phyloP scores from a whole-genome alignment of 352 stramenopile species.

The Phytophthora sp. region DNA sequence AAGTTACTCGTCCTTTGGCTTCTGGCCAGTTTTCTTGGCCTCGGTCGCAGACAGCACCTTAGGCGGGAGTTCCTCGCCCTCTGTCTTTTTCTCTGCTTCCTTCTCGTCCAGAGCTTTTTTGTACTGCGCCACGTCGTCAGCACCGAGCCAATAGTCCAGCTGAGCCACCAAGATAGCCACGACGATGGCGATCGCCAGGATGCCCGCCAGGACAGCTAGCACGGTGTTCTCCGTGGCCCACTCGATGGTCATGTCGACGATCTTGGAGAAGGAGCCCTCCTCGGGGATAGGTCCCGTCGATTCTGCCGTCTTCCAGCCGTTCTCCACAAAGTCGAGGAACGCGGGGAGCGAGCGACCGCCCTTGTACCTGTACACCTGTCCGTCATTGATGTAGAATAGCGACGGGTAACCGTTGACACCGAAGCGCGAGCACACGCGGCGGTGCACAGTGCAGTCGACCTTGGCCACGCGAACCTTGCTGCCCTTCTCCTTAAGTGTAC shows the following conservation, averaged over 20 bases:
- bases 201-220: constrained; percentile 60
- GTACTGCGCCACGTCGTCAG: constrained; percentile 67
- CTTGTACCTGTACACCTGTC: constrained; percentile 83
- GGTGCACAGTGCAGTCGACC: constrained; percentile 82
- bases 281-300: constrained; percentile 63
- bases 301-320: constrained; percentile 60
- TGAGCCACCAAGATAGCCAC: constrained; percentile 74
- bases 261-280: constrained; percentile 64
- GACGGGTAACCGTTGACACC: constrained; percentile 81
- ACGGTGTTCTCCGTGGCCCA: constrained; percentile 77
- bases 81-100: constrained; percentile 25
- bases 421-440: constrained; percentile 84
- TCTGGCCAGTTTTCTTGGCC: constrained; percentile 46
- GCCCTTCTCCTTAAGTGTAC: constrained; percentile 62
- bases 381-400: constrained; percentile 78
- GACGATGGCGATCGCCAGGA: constrained; percentile 64
- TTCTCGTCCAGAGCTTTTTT: constrained; percentile 48
- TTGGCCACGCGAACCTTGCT: constrained; percentile 69
- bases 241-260: constrained; percentile 68
- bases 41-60: constrained; percentile 34
- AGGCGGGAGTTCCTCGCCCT: constrained; percentile 31
- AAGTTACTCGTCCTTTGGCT: constrained; percentile 61
- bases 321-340: constrained; percentile 69
- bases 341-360: constrained; percentile 68
- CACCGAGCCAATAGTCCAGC: constrained; percentile 75